These are phyloP conservation scores for Pythium guiyangense DNA, from an alignment of 352 stramenopile genomes.

Conservation along the genomic window DNA sequence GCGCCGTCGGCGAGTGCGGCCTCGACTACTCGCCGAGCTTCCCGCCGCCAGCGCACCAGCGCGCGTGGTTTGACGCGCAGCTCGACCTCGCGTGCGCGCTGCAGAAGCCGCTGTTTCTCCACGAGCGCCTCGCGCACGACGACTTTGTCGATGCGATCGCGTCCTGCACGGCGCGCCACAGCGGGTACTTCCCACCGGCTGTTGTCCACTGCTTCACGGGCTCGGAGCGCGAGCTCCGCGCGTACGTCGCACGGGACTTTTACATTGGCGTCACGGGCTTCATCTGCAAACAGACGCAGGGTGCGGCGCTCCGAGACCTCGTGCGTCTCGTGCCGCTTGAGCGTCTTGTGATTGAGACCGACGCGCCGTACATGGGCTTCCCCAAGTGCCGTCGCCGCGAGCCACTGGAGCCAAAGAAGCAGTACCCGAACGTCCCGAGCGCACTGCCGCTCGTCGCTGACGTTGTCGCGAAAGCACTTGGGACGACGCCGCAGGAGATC, in stretches of 20 bases:
- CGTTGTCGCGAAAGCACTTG: slow-evolving; percentile 44
- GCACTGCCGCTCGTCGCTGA: slow-evolving; percentile 56
- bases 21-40: slow-evolving; percentile 76
- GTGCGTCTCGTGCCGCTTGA: slow-evolving; percentile 63
- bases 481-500: slow-evolving; percentile 43
- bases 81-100: slow-evolving; percentile 58
- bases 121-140: slow-evolving; percentile 70
- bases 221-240: slow-evolving; percentile 52
- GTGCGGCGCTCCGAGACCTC: slow-evolving; percentile 46
- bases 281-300: slow-evolving; percentile 80
- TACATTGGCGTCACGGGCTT: slow-evolving; percentile 90
- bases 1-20: slow-evolving; percentile 70
- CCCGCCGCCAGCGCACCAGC: slow-evolving; percentile 34
- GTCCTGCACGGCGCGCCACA: slow-evolving; percentile 26
- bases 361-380: slow-evolving; percentile 91
- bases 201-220: slow-evolving; percentile 93
- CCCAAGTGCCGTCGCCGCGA: slow-evolving; percentile 52
- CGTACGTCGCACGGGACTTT: slow-evolving; percentile 77
- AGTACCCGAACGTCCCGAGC: slow-evolving; percentile 78
- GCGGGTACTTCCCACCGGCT: slow-evolving; percentile 42
- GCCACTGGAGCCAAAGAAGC: slow-evolving; percentile 34
- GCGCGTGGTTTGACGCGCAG: slow-evolving; percentile 64
- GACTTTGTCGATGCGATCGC: slow-evolving; percentile 76
- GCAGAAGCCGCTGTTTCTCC: slow-evolving; percentile 78
- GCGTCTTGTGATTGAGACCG: slow-evolving; percentile 88